Evolutionary conservation across 2,329 filamentous ascomycete genomes (phyloP).

Genomic region (Gremmenia infestans): DNA sequence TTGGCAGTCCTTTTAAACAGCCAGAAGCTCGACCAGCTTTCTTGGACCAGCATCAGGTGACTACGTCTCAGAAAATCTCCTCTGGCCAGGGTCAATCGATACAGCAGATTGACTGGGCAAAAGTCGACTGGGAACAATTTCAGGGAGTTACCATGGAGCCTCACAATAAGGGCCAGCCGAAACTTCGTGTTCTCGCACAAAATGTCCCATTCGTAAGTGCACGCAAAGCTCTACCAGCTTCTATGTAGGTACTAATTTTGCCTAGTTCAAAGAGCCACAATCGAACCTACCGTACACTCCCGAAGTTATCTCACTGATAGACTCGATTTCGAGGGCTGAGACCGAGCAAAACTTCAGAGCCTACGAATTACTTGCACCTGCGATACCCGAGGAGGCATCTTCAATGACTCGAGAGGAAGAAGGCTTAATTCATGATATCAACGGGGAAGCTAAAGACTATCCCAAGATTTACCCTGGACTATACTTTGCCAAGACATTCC

Average conservation of each 20-base stretch:
- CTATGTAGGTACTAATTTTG: neutral
- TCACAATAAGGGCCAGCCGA: neutral
- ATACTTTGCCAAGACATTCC: conserved; percentile 13
- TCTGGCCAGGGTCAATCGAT: neutral
- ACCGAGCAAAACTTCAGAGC: neutral
- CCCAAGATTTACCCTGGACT: conserved; percentile 9
- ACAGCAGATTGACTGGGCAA: neutral
- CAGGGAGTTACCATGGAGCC: neutral
- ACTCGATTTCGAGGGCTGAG: neutral
- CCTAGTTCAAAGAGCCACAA: neutral
- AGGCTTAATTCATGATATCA: neutral
- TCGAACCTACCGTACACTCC: conserved; percentile 1
- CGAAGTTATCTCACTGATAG: neutral
- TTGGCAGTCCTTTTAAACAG: neutral
- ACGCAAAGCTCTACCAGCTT: too few relatives aligned
- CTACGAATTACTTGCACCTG: conserved; percentile 1
- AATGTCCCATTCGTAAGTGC: neutral
- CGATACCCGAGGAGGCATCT: neutral
- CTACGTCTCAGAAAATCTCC: neutral
- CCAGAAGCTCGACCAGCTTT: neutral
- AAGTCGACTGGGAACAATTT: neutral
- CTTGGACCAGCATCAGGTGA: neutral
- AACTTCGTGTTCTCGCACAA: neutral
- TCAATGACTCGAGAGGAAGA: conserved; percentile 1
- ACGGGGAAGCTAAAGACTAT: neutral